Evolutionary conservation across 1,284 basidiomycete species (phyloP), one percentile per base, ranked within the genome.

Genomic region (Paramarasmius palmivorus): DNA sequence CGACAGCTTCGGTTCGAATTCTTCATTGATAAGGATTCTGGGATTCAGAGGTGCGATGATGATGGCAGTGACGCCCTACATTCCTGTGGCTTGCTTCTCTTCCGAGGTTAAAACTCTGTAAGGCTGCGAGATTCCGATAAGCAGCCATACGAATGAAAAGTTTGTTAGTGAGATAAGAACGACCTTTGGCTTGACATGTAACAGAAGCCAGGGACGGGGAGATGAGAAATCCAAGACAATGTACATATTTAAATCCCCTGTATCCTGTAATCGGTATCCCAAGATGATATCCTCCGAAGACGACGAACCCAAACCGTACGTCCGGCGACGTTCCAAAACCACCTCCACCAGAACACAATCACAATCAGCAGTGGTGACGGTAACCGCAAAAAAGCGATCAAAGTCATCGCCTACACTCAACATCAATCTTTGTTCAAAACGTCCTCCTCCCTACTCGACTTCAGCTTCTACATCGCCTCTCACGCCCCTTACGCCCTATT

Each of bases 201-300:
- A n/a, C n/a, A n/a, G n/a, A n/a, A n/a, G n/a, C n/a, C n/a, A n/a
- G n/a, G 29, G 29, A 32, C 7, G 29, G 29, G 7, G 7, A 12
- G 44, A 46, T 46, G 44, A 46, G 44, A 26, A 32, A 46, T 46
- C 26, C 17, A 29, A 29, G 25, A 23, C 25, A 5, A 6, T 15
- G n/a, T n/a, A n/a, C n/a, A n/a, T 19, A 29, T 46, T 29, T 46
- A 29, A n/a, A 15, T 8, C 32, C 29, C n/a, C 32, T 44, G 20
- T 40, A 19, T 44, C 41, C 25, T 12, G 29, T 32, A 46, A 1
- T 26, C 14, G 5, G 44, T n/a, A 23, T 19, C 19, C 44, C 44
- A 2, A n/a, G 25, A 46, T 46, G 44, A 15, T 46, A 14, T 46
- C 44, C 8, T 46, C 44, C 4, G 44, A 46, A 29, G 44, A 46